Conservation (phyloP, 495 filamentous ascomycete species). For the Aspergillus mulundensis region DNA sequence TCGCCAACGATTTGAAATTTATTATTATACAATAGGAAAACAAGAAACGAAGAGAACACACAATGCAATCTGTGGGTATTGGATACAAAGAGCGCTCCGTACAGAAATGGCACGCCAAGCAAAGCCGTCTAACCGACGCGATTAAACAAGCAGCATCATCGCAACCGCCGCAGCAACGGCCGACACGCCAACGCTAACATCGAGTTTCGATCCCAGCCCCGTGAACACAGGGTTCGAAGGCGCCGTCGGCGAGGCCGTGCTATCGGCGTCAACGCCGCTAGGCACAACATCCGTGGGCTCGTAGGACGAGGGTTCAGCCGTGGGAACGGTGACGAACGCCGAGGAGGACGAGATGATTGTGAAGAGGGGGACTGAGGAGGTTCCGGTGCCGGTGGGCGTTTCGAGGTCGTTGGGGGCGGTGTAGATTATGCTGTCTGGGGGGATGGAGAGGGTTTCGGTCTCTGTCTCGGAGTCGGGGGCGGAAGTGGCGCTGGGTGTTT, state of each 20-base stretch:
- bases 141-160: conserved; percentile 15
- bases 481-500: neutral
- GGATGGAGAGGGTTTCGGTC: neutral
- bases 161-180: conserved; percentile 18
- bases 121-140: neutral
- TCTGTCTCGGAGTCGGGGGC: neutral
- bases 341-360: conserved; percentile 6
- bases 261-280: neutral
- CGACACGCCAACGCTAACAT: conserved; percentile 18
- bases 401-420: neutral
- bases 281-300: neutral
- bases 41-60: neutral
- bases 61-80: neutral
- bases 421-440: neutral
- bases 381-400: neutral
- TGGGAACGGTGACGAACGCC: conserved; percentile 13
- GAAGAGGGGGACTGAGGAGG: neutral
- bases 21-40: neutral
- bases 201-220: conserved; percentile 23
- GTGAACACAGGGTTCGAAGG: conserved; percentile 27
- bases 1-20: neutral
- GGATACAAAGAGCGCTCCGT: neutral
- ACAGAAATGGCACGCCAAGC: neutral
- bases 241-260: conserved; percentile 11
- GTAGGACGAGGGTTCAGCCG: conserved; percentile 1